Conservation (phyloP, 148 eudicot species). For the Camellia sinensis region DNA sequence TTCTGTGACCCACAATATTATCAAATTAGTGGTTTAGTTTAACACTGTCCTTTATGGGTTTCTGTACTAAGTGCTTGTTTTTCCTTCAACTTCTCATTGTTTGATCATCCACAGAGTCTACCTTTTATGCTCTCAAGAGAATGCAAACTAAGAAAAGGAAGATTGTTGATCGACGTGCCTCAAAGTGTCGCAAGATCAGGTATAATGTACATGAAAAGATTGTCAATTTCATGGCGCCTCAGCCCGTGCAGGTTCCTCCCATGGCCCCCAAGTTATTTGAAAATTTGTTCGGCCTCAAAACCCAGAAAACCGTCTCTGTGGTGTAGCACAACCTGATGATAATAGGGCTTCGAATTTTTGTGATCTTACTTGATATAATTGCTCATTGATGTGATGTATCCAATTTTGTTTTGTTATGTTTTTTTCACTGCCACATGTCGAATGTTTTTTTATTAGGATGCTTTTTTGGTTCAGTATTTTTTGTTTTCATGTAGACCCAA, state of each 20-base stretch:
- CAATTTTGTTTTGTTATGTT: neutral
- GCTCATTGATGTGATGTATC: neutral
- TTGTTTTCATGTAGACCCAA: no score
- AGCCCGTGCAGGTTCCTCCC: constrained; percentile 56
- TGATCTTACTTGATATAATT: neutral
- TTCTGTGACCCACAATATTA: neutral
- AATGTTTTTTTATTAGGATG: neutral
- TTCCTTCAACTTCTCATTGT: neutral
- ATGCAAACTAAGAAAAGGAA: constrained; percentile 83
- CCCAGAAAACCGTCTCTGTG: constrained; percentile 35
- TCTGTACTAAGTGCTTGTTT: neutral
- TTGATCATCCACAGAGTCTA: constrained; percentile 46
- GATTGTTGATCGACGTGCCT: constrained; percentile 82
- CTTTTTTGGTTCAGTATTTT: no score
- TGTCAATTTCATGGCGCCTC: constrained; percentile 87
- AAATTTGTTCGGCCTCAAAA: constrained; percentile 64
- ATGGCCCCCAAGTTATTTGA: constrained; percentile 70
- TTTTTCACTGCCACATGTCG: neutral
- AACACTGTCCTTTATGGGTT: neutral
- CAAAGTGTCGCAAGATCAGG: constrained; percentile 93
- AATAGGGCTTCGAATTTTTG: neutral
- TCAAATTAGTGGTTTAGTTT: neutral
- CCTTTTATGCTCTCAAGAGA: constrained; percentile 71
- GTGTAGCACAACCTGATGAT: constrained; percentile 15
- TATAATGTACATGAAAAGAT: constrained; percentile 83